Evolutionary conservation across 371 early-diverging fungal species (phyloP), one percentile per base, ranked within the genome.

Genomic region (Mucor circinelloides): DNA sequence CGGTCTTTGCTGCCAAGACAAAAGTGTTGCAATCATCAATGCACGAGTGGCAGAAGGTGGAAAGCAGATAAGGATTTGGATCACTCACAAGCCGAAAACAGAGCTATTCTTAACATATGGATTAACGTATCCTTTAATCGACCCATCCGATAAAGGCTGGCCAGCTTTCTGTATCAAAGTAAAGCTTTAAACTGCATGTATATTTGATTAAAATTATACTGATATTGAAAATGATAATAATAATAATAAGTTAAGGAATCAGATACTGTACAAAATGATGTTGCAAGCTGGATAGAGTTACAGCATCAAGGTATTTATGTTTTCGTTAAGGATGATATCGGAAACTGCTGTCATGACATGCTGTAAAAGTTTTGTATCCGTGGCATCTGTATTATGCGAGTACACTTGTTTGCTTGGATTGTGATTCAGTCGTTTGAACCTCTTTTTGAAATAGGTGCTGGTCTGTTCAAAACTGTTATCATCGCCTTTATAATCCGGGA

Each of bases 401-500:
- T 88, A 88, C 3, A 89, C 79, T 34, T 75, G 78, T 56, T 87
- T 89, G 34, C 76, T 76, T 15, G 73, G 63, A 42, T 77, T 79
- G 21, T 80, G 73, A 55, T 78, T 77, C n/a, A 80, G 58, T 6
- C 72, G 62, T 31, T 69, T 64, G 34, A 80, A 82, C 27, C 79
- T 70, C 27, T 67, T 71, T 36, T 67, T 70, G 34, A 83, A 83
- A 60, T 78, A 83, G 0, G 58, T 58, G 21, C 66, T 68, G 1
- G 76, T 71, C 36, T 70, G 62, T 6, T 74, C 68, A 42, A 72
- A 55, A 34, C 70, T 71, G 40, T 60, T 66, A 23, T 64, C 62
- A 19, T 61, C 21, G 6, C 69, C 93, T 52, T 72, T 72, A 69
- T 90, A 97, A 64, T 97, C 97, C 5, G 95, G 93, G 81, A 97